Evolutionary conservation across 1,284 basidiomycete species (phyloP), one percentile per base, ranked within the genome.

Genomic region (Naganishia sp.): DNA sequence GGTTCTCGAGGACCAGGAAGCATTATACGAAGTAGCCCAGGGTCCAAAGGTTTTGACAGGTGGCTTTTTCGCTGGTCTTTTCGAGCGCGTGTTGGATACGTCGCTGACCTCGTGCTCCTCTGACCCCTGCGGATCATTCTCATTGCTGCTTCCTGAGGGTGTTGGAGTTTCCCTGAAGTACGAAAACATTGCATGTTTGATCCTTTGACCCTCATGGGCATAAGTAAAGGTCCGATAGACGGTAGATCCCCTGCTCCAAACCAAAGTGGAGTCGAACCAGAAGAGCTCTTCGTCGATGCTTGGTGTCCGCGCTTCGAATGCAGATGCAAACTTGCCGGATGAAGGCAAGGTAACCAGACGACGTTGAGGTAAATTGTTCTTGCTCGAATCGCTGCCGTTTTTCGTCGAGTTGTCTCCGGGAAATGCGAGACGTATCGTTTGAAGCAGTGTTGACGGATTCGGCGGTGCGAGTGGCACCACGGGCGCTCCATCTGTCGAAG

Each of bases 221-320:
- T 90, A 91, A 59, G 84, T 86, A 87, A 89, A 94, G 71, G 87
- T 86, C 71, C 88, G 86, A 63, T 83, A 81, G 54, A 93, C 83
- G 31, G 90, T 80, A 0, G 87, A 86, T 0, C 90, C 90, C 31
- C 83, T 81, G 68, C 85, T 87, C 77, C 90, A 83, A 0, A 90
- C 81, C 1, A 91, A 87, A 13, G 83, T 85, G 65, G 81, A 81
- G 16, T 82, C 83, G 70, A 87, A 86, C 92, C 92, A 94, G 6
- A 84, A 82, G 6, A 94, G 80, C 68, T 84, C 82, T 66, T 85
- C 82, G 60, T 83, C 82, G 21, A 64, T 48, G 42, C 65, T 33
- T n/a, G 61, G 45, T 43, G 52, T 48, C 52, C 55, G 57, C 36
- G 63, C 43, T 33, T 52, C 57, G 39, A 55, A 36, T 21, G 43